Evolutionary conservation across 176 grass and related monocot genomes (phyloP).

Genomic region (Luzula sylvatica): DNA sequence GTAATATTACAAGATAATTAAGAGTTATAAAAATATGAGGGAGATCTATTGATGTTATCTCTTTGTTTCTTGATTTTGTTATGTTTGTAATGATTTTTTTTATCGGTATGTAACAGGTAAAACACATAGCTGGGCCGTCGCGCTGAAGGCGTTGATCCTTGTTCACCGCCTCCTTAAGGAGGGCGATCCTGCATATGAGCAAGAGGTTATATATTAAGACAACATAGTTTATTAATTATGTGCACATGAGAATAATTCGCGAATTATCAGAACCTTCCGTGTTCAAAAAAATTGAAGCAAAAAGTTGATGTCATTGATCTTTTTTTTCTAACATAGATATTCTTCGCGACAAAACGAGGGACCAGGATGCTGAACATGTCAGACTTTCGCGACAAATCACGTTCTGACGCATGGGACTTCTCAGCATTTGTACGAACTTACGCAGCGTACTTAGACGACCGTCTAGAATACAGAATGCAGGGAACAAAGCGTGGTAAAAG

Average conservation of each 20-base stretch:
- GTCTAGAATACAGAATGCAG: constrained; percentile 55
- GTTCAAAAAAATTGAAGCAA: no score
- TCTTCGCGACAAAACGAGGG: constrained; percentile 39
- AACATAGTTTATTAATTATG: not conserved
- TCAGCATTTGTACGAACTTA: constrained; percentile 50
- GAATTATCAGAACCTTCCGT: no score
- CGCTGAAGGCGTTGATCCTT: constrained; percentile 76
- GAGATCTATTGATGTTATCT: no score
- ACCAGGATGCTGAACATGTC: constrained; percentile 56
- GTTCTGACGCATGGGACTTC: constrained; percentile 41
- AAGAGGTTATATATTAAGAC: constrained; percentile 26
- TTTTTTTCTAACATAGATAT: constrained; percentile 36
- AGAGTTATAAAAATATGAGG: no score
- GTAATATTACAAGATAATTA: no score
- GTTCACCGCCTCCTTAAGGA: constrained; percentile 73
- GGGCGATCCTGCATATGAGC: constrained; percentile 46
- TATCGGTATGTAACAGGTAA: constrained; percentile 10
- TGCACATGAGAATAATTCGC: no score
- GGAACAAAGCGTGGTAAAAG: not conserved
- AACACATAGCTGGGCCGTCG: constrained; percentile 64
- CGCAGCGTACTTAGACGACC: constrained; percentile 53
- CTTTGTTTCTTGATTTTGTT: no score
- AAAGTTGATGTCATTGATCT: no score
- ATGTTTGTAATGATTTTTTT: no score
- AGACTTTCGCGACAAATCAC: constrained; percentile 30